Percentiles rank a stretch among this genome's conserved stretches.
phyloP scores from a whole-genome alignment of 495 filamentous ascomycete genomes.

The Hypoxylon lienhwacheense region DNA sequence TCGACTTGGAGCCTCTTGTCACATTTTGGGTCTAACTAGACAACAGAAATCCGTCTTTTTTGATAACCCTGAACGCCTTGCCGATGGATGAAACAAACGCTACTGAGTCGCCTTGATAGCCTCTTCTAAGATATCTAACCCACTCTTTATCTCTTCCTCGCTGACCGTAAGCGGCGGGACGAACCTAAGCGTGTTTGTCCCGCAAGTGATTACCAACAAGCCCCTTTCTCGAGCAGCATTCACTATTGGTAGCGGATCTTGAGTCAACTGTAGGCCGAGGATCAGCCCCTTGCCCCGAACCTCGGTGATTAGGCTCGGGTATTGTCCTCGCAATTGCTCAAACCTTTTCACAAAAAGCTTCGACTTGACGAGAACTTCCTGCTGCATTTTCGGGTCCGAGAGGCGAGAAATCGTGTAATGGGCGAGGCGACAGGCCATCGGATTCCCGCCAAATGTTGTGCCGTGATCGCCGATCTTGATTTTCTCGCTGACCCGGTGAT shows the following conservation, averaged over 20 bases:
- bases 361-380: constrained; percentile 64
- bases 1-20: too few relatives aligned
- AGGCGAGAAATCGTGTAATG: constrained; percentile 80
- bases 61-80: constrained; percentile 19
- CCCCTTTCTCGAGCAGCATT: constrained; percentile 86
- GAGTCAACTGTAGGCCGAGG: constrained; percentile 76
- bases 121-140: constrained; percentile 73
- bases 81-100: constrained; percentile 2
- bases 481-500: constrained; percentile 70
- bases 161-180: constrained; percentile 80
- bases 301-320: constrained; percentile 72
- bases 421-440: constrained; percentile 79
- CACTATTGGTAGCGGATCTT: constrained; percentile 70
- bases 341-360: constrained; percentile 67
- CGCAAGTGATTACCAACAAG: constrained; percentile 86
- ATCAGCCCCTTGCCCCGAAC: constrained; percentile 83
- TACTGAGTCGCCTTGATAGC: constrained; percentile 58
- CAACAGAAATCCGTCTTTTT: constrained; percentile 12
- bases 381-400: constrained; percentile 64
- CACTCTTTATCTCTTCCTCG: constrained; percentile 73
- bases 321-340: constrained; percentile 61
- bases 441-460: constrained; percentile 96
- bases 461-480: constrained; percentile 94
- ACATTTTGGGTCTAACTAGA: constrained; percentile 3
- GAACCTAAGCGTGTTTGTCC: constrained; percentile 83